These are phyloP conservation scores for Gillenia trifoliata DNA, from an alignment of 306 rosid species.

Conservation along the genomic window DNA sequence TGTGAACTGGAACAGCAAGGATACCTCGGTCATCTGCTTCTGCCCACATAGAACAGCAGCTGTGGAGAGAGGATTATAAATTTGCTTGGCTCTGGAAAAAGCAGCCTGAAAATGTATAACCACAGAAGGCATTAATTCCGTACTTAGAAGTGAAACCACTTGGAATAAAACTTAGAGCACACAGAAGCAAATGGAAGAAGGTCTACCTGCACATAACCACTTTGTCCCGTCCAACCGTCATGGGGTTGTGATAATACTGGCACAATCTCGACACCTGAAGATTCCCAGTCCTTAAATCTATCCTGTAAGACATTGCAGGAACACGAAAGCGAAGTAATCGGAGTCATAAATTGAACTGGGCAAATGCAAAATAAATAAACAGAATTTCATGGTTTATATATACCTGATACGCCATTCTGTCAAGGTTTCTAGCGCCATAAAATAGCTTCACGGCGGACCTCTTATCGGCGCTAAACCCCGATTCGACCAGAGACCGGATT, in stretches of 20 bases:
- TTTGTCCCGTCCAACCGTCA: conserved; percentile 71
- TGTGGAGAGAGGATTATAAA: conserved; percentile 53
- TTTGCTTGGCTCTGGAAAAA: conserved; percentile 62
- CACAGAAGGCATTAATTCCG: neutral
- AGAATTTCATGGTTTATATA: neutral
- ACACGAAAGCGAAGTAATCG: neutral
- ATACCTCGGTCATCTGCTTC: conserved; percentile 90
- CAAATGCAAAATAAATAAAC: neutral
- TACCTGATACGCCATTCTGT: conserved; percentile 97
- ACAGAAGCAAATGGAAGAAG: neutral
- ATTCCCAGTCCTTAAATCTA: conserved; percentile 87
- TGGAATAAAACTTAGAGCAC: neutral
- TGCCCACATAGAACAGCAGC: conserved; percentile 89
- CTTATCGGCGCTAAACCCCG: conserved; percentile 60
- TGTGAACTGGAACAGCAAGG: neutral
- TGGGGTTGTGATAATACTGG: conserved; percentile 93
- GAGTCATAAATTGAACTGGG: conserved; percentile 11
- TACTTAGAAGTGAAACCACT: neutral
- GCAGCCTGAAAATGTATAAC: conserved; percentile 63
- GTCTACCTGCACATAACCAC: conserved; percentile 83
- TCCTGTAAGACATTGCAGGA: conserved; percentile 46
- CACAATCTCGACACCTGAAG: conserved; percentile 78
- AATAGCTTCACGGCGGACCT: conserved; percentile 81
- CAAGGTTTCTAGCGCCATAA: conserved; percentile 84
- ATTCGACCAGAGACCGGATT: conserved; percentile 80